phyloP scores from a whole-genome alignment of 2,329 filamentous ascomycete genomes.

The Xylaria sp. region DNA sequence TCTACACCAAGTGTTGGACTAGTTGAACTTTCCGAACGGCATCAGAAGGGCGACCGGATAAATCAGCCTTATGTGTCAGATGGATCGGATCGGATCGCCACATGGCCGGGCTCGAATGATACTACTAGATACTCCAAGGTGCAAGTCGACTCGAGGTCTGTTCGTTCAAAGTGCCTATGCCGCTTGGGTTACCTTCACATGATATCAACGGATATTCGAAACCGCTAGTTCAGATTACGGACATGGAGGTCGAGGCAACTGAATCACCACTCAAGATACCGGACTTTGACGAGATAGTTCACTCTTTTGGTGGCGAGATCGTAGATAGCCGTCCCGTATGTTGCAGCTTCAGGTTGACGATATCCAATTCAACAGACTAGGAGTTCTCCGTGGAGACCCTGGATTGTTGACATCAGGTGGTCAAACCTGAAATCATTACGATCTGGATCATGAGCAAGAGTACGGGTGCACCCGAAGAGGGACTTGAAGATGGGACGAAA shows the following conservation, averaged over 20 bases:
- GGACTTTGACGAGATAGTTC: background rate
- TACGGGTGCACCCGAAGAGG: conserved; percentile 27
- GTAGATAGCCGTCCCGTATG: background rate
- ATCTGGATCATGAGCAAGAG: conserved; percentile 20
- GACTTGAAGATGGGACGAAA: conserved; percentile 33
- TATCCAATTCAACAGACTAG: background rate
- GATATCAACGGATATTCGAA: background rate
- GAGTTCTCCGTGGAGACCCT: conserved; percentile 10
- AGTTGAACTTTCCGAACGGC: conserved; percentile 26
- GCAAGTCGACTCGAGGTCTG: background rate
- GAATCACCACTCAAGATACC: background rate
- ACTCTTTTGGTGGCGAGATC: background rate
- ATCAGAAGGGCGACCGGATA: conserved; percentile 33
- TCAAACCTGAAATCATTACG: conserved; percentile 23
- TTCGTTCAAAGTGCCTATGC: background rate
- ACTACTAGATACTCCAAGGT: conserved; percentile 14
- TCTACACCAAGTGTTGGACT: conserved; percentile 26
- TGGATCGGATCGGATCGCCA: conserved; percentile 36
- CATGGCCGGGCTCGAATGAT: conserved; percentile 23
- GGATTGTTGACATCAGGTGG: conserved; percentile 15
- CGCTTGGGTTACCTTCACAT: background rate
- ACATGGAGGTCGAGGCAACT: background rate
- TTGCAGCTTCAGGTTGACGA: background rate
- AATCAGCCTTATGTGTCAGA: conserved; percentile 40
- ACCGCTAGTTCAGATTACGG: background rate